Base-by-base conservation (phyloP, 139 green algal genomes). In the Coelastrella sp. region DNA sequence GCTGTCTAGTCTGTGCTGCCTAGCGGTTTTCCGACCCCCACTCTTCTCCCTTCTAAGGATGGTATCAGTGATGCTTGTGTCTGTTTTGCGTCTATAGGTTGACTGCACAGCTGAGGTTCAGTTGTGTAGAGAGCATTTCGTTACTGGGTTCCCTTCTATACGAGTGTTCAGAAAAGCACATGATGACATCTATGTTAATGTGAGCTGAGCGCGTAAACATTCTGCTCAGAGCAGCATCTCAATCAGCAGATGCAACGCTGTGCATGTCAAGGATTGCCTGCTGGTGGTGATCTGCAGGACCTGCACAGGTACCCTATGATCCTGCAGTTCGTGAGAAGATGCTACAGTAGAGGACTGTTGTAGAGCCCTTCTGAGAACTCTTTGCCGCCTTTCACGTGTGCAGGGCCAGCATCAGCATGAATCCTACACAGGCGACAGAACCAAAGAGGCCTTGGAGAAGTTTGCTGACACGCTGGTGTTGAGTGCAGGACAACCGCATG, bases 131-230 rank as follows among this genome's bases (percentile, higher is more conserved):
- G 79, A 90, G 59, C 91, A 99, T 87, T 92, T 94, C 76, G 96
- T 99, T 72, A 92, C 94, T 15, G 97, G 94, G 25, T 99, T 98
- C 90, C 97, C 97, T 5, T 98, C 96, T 57, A 93, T 99, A 45
- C 92, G 97, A n/a, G 94, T 99, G n/a, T 99, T 98, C 90, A 88
- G 94, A 25, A 93, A 94, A 60, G 96, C 96, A 27, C 89, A 95
- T 23, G 96, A 98, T 81, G 95, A 96, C 83, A 85, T 96, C 41
- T 76, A 88, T 37, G 79, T 94, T 7, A 25, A 69, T 2, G 75
- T 82, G 75, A 15, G 62, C 17, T 15, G 23, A n/a, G n/a, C n/a
- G n/a, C n/a, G n/a, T n/a, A n/a, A n/a, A n/a, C n/a, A n/a, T n/a
- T n/a, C n/a, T n/a, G n/a, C n/a, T n/a, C n/a, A n/a, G n/a, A n/a